These are phyloP conservation scores for Pythium coloratum DNA, from an alignment of 352 stramenopile genomes.

Conservation along the genomic window DNA sequence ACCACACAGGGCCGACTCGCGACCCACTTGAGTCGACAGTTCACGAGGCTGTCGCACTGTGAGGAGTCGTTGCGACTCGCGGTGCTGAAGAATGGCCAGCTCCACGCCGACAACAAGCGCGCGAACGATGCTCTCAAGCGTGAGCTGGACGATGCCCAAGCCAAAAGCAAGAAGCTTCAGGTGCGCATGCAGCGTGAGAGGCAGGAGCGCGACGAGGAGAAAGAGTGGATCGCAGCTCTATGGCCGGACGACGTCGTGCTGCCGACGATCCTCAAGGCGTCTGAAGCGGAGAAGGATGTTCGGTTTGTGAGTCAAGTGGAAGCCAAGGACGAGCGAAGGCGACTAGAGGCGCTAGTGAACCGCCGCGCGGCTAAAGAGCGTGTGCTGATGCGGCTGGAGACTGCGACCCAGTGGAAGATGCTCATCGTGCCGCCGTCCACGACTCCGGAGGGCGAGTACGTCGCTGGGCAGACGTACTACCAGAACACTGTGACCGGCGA, in stretches of 20 bases:
- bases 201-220: constrained; percentile 55
- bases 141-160: constrained; percentile 25
- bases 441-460: constrained; percentile 23
- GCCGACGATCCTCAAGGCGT: constrained; percentile 53
- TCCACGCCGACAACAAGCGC: neutral
- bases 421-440: constrained; percentile 30
- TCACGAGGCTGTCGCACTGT: constrained; percentile 19
- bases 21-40: constrained; percentile 10
- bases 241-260: constrained; percentile 62
- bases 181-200: constrained; percentile 36
- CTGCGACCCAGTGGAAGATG: constrained; percentile 50
- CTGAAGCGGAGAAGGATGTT: constrained; percentile 11
- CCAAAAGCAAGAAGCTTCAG: constrained; percentile 25
- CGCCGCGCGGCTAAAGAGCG: constrained; percentile 40
- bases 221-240: constrained; percentile 58
- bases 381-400: constrained; percentile 41
- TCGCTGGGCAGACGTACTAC: constrained; percentile 47
- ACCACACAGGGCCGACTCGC: constrained; percentile 16
- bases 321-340: constrained; percentile 26
- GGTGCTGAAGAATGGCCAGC: constrained; percentile 9
- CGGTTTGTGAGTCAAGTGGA: constrained; percentile 32
- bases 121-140: constrained; percentile 16
- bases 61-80: constrained; percentile 19
- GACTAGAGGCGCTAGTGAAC: constrained; percentile 41
- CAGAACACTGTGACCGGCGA: constrained; percentile 53